Evolutionary conservation across 768 basidiomycete species (phyloP), one percentile per base, ranked within the genome.

Genomic region (Naganishia onofrii): DNA sequence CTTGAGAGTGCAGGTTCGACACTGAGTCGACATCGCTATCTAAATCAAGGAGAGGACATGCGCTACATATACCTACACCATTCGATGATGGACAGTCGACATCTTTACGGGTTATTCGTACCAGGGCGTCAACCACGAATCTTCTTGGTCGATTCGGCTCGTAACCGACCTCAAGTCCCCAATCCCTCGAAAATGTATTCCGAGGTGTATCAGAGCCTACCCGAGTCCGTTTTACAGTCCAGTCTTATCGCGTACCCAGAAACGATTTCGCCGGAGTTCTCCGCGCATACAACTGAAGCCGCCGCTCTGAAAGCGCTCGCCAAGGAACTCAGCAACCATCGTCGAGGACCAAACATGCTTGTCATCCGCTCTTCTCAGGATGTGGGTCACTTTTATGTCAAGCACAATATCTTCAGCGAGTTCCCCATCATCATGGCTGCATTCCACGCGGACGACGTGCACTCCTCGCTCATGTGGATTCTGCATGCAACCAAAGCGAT

Each of bases 41-140:
- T 97, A 32, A 84, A 89, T 65, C 85, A 86, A 53, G 92, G 90
- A 1, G 84, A 83, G 69, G 83, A 84, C 10, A 84, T 87, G 52
- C 91, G 90, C 78, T 90, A 91, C 79, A 84, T 93, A 69, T 89
- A 95, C 83, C 84, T 98, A 17, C 96, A 92, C 76, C 95, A 98
- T 23, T 87, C 92, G 13, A 85, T 86, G 66, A 89, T 84, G 56
- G 86, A 87, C 0, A 85, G 87, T 8, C 85, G 95, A 26, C 93
- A 97, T 74, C 86, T 96, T 21, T 93, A 95, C 75, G 90, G 89
- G 0, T 83, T 96, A 36, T 95, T 98, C 83, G 84, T 88, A 42
- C 92, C 92, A 0, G 83, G 79, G 32, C 89, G 88, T 0, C 72
- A 81, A 12, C 88, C 88, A 44, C 90, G 88, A 75, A 83, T 98